phyloP scores from a whole-genome alignment of 495 filamentous ascomycete species.

The Neurospora terricola region DNA sequence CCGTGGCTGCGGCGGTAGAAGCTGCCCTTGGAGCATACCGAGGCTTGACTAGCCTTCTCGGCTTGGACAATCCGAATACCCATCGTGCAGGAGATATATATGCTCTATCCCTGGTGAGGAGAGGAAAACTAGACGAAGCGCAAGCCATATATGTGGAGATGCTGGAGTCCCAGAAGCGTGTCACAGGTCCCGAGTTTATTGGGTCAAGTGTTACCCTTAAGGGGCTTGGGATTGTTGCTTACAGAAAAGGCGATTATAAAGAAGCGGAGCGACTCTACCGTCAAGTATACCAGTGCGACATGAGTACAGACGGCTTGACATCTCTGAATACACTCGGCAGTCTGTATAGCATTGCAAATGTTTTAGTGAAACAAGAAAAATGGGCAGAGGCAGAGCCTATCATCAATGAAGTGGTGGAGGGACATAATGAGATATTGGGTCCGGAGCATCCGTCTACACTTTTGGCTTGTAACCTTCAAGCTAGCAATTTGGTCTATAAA shows the following conservation, averaged over 20 bases:
- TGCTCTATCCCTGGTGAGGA: background rate
- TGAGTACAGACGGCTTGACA: background rate
- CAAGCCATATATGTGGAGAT: background rate
- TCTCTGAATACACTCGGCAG: accelerated
- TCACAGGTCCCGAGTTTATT: background rate
- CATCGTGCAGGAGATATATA: background rate
- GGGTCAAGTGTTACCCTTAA: background rate
- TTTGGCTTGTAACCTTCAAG: background rate
- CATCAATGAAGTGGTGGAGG: background rate
- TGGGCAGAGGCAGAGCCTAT: background rate
- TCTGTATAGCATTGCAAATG: accelerated
- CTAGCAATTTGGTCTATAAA: background rate
- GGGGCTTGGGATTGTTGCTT: background rate
- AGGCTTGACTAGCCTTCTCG: background rate
- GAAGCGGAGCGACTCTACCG: background rate
- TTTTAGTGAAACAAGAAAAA: background rate
- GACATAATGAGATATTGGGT: background rate
- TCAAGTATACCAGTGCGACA: background rate
- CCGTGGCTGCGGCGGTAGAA: background rate
- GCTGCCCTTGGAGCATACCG: background rate
- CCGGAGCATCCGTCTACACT: background rate
- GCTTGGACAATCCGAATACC: background rate
- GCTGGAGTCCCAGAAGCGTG: background rate
- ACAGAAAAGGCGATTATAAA: background rate
- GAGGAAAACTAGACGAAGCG: background rate